Evolutionary conservation across 805 yeast genomes (phyloP), one percentile per base, ranked within the genome.

Genomic region (Candida parachauliodes): DNA sequence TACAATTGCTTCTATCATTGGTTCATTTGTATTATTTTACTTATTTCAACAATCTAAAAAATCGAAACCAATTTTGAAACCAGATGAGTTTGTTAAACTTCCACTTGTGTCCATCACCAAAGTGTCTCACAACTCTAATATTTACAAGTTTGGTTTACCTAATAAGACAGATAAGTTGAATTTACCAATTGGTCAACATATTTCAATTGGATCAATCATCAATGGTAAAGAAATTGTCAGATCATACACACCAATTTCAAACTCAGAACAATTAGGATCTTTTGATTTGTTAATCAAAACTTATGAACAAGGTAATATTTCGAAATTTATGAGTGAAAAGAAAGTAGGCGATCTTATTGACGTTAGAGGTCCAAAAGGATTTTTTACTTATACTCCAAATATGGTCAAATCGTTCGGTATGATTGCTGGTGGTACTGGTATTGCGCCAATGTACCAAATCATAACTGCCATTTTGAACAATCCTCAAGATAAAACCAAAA

Each of bases 401-500:
- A 79, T 83, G 80, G 80, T 76, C 40, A 67, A 72, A 41, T 72
- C 75, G 43, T 72, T 89, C 42, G 88, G 83, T 38, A 89, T 89
- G 97, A 80, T 91, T 48, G 95, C 96, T 28, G 97, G 97, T 49
- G 98, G 97, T 54, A 87, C 97, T 26, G 97, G 97, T 59, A 83
- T 88, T 53, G 83, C 96, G 6, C 96, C 96, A 58, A 88, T 88
- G 96, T 87, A 79, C 63, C 96, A 88, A 69, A 81, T 88, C 49
- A 79, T 89, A 49, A 83, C 85, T 50, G 85, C 94, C 10, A 81
- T 89, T 48, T 79, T 80, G 51, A 65, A 70, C 40, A 79, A 89
- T 57, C 91, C 94, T 17, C 65, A 72, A 12, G 97, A 91, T 63
- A 73, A 70, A 34, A 89, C 97, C 42, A 75, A 79, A 53, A 78